Base-by-base conservation (phyloP, 495 filamentous ascomycete genomes). In the Annulohypoxylon moriforme region DNA sequence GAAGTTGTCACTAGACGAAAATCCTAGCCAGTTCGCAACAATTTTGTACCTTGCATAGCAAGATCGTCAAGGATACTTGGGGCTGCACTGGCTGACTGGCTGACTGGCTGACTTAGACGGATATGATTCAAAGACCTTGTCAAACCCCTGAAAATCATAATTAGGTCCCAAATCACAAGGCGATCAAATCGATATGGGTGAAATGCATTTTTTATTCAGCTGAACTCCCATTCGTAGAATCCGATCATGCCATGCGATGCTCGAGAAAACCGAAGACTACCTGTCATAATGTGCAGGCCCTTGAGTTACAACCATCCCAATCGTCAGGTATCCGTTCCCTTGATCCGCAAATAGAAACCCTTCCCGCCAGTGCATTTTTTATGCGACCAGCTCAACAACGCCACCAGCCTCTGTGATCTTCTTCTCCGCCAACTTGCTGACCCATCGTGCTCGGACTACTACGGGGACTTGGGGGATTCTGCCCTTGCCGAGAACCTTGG, bases 381-480 rank as follows among this genome's bases (percentile, higher is more conserved):
- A 97, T 83, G 93, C 93, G 75, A 97, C 93, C 79, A 97, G 84
- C 85, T 97, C 93, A 71, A 96, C 87, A 76, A 96, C 89, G 80
- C 94, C 94, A 81, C 94, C 94, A 80, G 92, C 92, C 78, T 92
- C 94, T 81, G 92, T 94, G 85, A 97, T 97, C 89, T 97, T 97
- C 84, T 89, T 85, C 89, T 97, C 94, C 68, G 94, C 94, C 78
- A 93, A 86, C 80, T 89, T 89, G 85, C 90, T 93, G 83, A 97
- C 89, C 82, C 91, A 96, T 77, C 94, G 84, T 69, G 94, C 94
- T 79, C 92, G 91, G 77, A 97, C 92, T 75, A 97, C 91, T 76
- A 97, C 76, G 59, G 94, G 94, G 74, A 96, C 85, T 73, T 93
- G 84, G 68, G 94, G 94, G 73, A 97, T 84, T 76, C 93, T 87